Conservation (phyloP, 2,329 filamentous ascomycete genomes). For the Xylariaceae sp. region DNA sequence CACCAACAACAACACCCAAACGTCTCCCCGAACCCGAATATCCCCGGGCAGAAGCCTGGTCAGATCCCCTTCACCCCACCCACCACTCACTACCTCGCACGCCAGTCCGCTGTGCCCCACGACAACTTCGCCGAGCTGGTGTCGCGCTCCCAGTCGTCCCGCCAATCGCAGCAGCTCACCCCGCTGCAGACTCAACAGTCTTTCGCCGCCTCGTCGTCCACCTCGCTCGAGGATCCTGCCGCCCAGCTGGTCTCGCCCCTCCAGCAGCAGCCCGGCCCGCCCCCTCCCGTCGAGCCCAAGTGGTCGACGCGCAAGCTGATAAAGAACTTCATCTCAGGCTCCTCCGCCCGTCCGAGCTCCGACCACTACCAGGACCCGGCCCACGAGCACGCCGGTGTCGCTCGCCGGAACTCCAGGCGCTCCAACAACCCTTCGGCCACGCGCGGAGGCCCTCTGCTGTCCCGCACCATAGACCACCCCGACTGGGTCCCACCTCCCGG, state of each 20-base stretch:
- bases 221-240: slow-evolving; percentile 33
- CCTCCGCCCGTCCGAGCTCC: slow-evolving; percentile 24
- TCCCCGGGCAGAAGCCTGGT: slow-evolving; percentile 13
- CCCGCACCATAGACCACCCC: slow-evolving; percentile 19
- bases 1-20: slow-evolving; percentile 21
- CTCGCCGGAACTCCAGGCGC: slow-evolving; percentile 50
- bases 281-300: slow-evolving; percentile 31
- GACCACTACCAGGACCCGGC: slow-evolving; percentile 26
- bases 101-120: slow-evolving; percentile 28
- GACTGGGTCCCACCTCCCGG: slow-evolving; percentile 21
- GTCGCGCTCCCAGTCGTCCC: slow-evolving; percentile 45
- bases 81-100: slow-evolving; percentile 19
- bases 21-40: slow-evolving; percentile 14
- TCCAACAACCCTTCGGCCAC: slow-evolving; percentile 40
- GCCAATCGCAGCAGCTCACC: slow-evolving; percentile 31
- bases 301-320: slow-evolving; percentile 46
- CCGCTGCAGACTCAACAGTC: slow-evolving; percentile 25
- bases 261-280: slow-evolving; percentile 4
- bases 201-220: slow-evolving; percentile 29
- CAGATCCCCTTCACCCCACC: slow-evolving; percentile 34
- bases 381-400: slow-evolving; percentile 44
- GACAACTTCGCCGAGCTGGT: slow-evolving; percentile 41
- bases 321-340: slow-evolving; percentile 44
- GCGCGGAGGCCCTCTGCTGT: slow-evolving; percentile 32
- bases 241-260: slow-evolving; percentile 20